Evolutionary conservation across 2,329 filamentous ascomycete species (phyloP), one percentile per base, ranked within the genome.

Genomic region (Xylariaceae sp.): DNA sequence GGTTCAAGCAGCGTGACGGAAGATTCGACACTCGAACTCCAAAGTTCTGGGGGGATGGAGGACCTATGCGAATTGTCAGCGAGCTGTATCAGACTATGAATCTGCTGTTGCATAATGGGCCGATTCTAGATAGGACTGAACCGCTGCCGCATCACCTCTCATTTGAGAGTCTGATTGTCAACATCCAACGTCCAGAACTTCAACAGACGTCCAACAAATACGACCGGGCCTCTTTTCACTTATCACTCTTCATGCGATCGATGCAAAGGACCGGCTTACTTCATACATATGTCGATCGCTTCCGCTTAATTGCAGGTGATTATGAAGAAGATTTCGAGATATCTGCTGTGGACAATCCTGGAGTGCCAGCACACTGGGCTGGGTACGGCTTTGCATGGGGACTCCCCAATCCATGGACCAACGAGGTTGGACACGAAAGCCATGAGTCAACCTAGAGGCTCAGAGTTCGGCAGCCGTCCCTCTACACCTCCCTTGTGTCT

Each of bases 31-130:
- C 3, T 12, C 15, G 15, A 5, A 4, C 12, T 15, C 15, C 12
- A 5, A 36, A 36, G 33, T 36, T 36, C 15, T 36, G 33, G 33
- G 33, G 33, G 12, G 15, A 36, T 15, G 33, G 33, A 12, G 33
- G 33, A 5, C 33, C 33, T 15, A 36, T 36, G 33, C 46, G 33
- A 39, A 15, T 48, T 27, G 17, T 44, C 33, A 39, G 40, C 22
- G 18, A 48, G 27, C 41, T 48, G 3, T 48, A 48, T 11, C 41
- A 48, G 33, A 48, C 41, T 14, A n/a, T 44, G 18, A 39, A 48
- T 27, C 35, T 44, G 4, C 10, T 33, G 11, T 35, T 44, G 10
- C 41, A 48, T 9, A 44, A 48, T 33, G 46, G 46, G 5, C 41
- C 41, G 14, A 30, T 48, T 4, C 40, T 48, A 11, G 15, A 35